These are phyloP conservation scores for Leccinum imitatum DNA, from an alignment of 768 basidiomycete genomes.

Conservation along the genomic window DNA sequence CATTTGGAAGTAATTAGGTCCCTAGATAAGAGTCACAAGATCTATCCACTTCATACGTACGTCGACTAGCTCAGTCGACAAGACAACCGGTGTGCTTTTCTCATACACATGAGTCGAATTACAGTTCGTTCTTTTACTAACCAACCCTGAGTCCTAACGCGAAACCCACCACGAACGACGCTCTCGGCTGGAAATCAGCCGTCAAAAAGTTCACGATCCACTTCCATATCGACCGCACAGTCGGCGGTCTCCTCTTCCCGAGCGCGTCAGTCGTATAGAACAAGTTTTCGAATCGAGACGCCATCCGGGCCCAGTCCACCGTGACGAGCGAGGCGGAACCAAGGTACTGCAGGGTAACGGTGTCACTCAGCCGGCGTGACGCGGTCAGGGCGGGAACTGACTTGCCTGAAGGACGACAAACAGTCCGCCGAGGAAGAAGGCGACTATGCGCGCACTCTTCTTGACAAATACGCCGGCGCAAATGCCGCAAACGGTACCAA, in stretches of 20 bases:
- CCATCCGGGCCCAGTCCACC: constrained; percentile 77
- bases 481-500: constrained; percentile 86
- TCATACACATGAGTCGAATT: not conserved
- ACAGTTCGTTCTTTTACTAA: constrained; percentile 36
- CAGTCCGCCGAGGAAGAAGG: constrained; percentile 85
- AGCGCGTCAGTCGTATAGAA: constrained; percentile 65
- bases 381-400: not conserved
- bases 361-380: constrained; percentile 4
- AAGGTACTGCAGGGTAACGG: constrained; percentile 69
- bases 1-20: constrained; percentile 16
- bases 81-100: not conserved
- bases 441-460: constrained; percentile 84
- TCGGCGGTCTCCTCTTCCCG: constrained; percentile 60
- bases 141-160: constrained; percentile 80
- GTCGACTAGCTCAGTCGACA: not conserved
- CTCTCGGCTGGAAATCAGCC: constrained; percentile 89
- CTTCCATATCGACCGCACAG: constrained; percentile 59
- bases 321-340: constrained; percentile 67
- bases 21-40: not conserved
- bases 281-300: constrained; percentile 64
- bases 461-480: constrained; percentile 94
- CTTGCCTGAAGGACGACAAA: constrained; percentile 90
- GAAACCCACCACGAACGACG: constrained; percentile 84
- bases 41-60: not conserved
- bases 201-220: constrained; percentile 81